These are phyloP conservation scores for Schizosaccharomyces japonicus DNA, from an alignment of 805 yeast species.

Conservation along the genomic window DNA sequence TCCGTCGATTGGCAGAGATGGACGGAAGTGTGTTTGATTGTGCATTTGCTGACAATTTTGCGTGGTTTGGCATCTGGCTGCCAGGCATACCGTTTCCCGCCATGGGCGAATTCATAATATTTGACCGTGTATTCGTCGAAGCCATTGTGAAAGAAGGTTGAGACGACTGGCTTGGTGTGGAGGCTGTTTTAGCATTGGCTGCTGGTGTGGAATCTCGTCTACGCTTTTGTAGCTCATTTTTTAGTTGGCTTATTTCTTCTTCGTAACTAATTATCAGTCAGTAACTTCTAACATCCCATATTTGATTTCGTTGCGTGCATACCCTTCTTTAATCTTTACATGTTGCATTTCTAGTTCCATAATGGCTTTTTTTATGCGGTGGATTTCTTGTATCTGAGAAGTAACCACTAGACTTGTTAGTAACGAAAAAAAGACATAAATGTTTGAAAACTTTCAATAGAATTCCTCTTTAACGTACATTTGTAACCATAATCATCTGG, in stretches of 20 bases:
- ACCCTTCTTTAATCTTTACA: slow-evolving; percentile 74
- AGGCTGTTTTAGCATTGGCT: slow-evolving; percentile 20
- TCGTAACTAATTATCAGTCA: slow-evolving; percentile 27
- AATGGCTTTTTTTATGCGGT: slow-evolving; percentile 79
- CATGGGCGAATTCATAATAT: no score
- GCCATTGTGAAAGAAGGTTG: no score
- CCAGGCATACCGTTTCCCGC: no score
- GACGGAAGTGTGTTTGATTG: no score
- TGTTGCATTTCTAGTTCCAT: slow-evolving; percentile 87
- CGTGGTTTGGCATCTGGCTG: no score
- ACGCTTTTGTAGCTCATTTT: slow-evolving; percentile 61
- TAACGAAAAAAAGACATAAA: not conserved
- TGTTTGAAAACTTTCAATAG: not conserved
- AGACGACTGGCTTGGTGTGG: no score
- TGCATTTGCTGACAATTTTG: no score
- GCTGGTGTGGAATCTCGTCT: slow-evolving; percentile 36
- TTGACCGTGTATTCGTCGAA: no score
- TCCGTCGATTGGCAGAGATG: no score
- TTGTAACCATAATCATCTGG: slow-evolving; percentile 83
- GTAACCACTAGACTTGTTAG: not conserved
- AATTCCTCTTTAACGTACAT: slow-evolving; percentile 14
- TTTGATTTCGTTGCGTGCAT: slow-evolving; percentile 14
- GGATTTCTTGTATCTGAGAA: slow-evolving; percentile 69
- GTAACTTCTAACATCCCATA: slow-evolving; percentile 34
- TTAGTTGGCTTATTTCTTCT: slow-evolving; percentile 67